Evolutionary conservation across 2,329 filamentous ascomycete species (phyloP).

Genomic region (Diaporthe sp.): DNA sequence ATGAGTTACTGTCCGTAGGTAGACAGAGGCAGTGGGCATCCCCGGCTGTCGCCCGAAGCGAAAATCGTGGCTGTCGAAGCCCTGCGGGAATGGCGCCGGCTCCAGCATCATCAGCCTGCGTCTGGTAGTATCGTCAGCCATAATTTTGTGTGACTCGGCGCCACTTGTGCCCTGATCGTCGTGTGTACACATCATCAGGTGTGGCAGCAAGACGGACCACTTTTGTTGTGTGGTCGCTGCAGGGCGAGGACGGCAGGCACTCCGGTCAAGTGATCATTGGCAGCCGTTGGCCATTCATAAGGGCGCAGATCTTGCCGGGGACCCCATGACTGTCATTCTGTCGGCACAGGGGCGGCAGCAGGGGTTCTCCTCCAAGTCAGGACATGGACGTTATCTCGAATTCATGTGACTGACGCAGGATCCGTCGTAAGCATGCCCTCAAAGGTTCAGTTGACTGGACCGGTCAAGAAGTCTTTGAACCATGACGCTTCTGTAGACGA

Average conservation of each 20-base stretch:
- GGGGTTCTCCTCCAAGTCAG: neutral
- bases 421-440: conserved; percentile 4
- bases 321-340: conserved; percentile 19
- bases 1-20: neutral
- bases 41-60: neutral
- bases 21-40: neutral
- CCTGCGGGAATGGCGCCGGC: neutral
- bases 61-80: neutral
- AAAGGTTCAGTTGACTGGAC: conserved; percentile 12
- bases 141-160: neutral
- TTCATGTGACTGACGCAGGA: conserved; percentile 23
- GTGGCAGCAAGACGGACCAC: conserved; percentile 14
- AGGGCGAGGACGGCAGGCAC: conserved; percentile 19
- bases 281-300: conserved; percentile 26
- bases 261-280: conserved; percentile 28
- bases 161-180: conserved; percentile 20
- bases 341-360: conserved; percentile 24
- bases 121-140: neutral
- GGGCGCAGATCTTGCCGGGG: conserved; percentile 23
- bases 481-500: conserved; percentile 18
- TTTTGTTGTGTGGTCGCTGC: neutral
- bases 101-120: neutral
- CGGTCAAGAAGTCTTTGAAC: conserved; percentile 19
- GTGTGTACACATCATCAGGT: conserved; percentile 8
- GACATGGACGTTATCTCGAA: conserved; percentile 11